These are phyloP conservation scores for Cymodocea nodosa DNA, from an alignment of 116 monocot genomes.

Conservation along the genomic window DNA sequence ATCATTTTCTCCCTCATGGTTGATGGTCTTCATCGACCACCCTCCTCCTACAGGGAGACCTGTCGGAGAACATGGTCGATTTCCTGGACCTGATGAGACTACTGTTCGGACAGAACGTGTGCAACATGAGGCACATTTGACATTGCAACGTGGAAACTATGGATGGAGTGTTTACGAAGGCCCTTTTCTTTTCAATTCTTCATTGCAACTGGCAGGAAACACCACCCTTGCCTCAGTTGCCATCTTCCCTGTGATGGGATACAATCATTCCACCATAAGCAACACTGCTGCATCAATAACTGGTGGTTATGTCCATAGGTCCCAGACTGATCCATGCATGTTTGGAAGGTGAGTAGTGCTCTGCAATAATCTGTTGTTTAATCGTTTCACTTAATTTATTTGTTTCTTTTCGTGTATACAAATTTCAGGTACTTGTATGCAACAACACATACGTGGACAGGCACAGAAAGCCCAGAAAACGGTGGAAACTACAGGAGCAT, in stretches of 20 bases:
- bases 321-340: conserved; percentile 73
- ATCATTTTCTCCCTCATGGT: no score
- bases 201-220: conserved; percentile 30
- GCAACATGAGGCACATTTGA: no score
- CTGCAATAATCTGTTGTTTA: not conserved
- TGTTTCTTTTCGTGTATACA: not conserved
- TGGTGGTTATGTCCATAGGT: conserved; percentile 74
- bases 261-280: conserved; percentile 29
- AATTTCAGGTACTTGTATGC: conserved; percentile 59
- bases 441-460: conserved; percentile 53
- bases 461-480: conserved; percentile 40
- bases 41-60: no score
- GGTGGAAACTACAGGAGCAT: conserved; percentile 73
- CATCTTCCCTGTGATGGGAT: conserved; percentile 66
- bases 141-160: conserved; percentile 89
- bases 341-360: conserved; percentile 53
- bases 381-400: not conserved
- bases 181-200: conserved; percentile 28
- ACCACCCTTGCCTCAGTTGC: conserved; percentile 34
- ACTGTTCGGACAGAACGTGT: no score
- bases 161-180: conserved; percentile 86
- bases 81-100: no score
- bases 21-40: no score
- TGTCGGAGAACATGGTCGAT: no score
- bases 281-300: conserved; percentile 20